Percentiles rank a stretch among this genome's conserved stretches.
These are phyloP conservation scores for Xylaria sp. DNA, from an alignment of 2,329 filamentous ascomycete genomes.

Conservation along the genomic window DNA sequence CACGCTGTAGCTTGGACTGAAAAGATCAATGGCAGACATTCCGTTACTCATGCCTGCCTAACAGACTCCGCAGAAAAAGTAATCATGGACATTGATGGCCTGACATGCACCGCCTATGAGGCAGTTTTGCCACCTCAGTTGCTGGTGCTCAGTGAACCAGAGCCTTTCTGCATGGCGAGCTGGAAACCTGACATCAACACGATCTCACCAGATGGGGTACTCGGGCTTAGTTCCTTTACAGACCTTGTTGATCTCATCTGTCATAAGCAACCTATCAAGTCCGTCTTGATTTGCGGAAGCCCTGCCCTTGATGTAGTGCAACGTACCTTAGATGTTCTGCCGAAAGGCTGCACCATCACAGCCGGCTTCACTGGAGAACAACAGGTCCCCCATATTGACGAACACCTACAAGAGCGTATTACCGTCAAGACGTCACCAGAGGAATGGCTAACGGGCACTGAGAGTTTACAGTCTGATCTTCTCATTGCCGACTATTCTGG, in stretches of 20 bases:
- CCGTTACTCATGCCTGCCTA: conserved; percentile 37
- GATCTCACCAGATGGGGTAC: neutral
- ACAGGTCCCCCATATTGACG: conserved; percentile 7
- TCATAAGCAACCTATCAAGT: conserved; percentile 28
- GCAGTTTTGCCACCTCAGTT: conserved; percentile 38
- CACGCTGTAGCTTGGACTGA: conserved; percentile 34
- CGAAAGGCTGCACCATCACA: conserved; percentile 26
- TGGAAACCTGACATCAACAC: conserved; percentile 32
- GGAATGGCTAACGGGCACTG: conserved; percentile 20
- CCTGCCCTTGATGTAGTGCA: conserved; percentile 9
- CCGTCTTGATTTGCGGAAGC: conserved; percentile 25
- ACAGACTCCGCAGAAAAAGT: conserved; percentile 31
- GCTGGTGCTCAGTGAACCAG: conserved; percentile 4
- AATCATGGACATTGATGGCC: conserved; percentile 38
- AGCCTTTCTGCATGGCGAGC: conserved; percentile 35
- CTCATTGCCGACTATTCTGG: conserved; percentile 27
- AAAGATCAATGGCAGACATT: conserved; percentile 32
- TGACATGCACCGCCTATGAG: conserved; percentile 41
- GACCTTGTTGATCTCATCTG: conserved; percentile 30
- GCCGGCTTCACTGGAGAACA: conserved; percentile 20
- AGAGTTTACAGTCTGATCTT: conserved; percentile 26
- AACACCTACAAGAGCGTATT: conserved; percentile 23
- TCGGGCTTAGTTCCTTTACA: neutral
- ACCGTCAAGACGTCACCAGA: conserved; percentile 14
- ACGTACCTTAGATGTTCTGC: conserved; percentile 8